Evolutionary conservation across 1,284 basidiomycete genomes (phyloP), one percentile per base, ranked within the genome.

Genomic region (Trametes hirsuta): DNA sequence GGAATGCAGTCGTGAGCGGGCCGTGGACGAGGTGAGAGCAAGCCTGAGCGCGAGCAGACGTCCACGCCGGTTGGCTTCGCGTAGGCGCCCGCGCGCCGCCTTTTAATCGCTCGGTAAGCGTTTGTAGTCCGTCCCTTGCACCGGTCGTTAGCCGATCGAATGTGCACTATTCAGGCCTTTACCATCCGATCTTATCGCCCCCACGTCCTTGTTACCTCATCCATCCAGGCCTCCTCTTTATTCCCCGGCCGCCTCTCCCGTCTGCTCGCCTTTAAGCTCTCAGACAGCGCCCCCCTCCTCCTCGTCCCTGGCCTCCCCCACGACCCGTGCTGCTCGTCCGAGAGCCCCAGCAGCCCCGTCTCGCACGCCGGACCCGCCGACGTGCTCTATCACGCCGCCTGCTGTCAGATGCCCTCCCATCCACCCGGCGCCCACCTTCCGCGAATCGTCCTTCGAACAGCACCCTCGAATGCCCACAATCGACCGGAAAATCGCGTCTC

Each of bases 81-180:
- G 46, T 45, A 41, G 50, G 34, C 25, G 8, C 25, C 44, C 41
- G 53, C 49, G 57, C 61, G 18, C 40, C 25, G n/a, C 22, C 24
- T 34, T 30, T 30, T 30, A 30, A 30, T 30, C 8, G 10, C 44
- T 58, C 62, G 62, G 60, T 60, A 55, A 46, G 55, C 52, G 58
- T 58, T 37, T 48, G 50, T 55, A 53, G 40, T 11, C 21, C 41
- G 25, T 46, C 58, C 48, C 52, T 55, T 44, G 25, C 48, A 47
- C 18, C 54, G 25, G 15, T 40, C 30, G 18, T 34, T 55, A 53
- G 46, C 59, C 62, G 62, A 64, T 58, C 46, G 47, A 45, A 64
- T 58, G 47, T 50, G 40, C 40, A 35, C 40, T 55, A 45, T 46
- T 53, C 30, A 35, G 36, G 47, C 46, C 58, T 37, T 44, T 47